Evolutionary conservation across 179 eudicot species (phyloP).

Genomic region (Pouteria campechiana): DNA sequence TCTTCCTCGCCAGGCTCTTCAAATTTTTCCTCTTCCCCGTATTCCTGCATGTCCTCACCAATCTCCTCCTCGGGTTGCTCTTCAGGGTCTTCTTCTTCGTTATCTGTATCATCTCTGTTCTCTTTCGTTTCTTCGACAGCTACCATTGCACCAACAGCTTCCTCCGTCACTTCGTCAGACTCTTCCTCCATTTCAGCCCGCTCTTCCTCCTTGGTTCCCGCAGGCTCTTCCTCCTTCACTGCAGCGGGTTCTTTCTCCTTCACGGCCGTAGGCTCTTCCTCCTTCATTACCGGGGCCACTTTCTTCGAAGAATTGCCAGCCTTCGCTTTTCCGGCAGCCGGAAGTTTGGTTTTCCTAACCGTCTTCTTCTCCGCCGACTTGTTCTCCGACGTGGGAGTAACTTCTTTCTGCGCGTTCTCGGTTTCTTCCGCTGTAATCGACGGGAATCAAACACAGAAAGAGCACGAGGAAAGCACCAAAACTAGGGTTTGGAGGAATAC

Average conservation of each 20-base stretch:
- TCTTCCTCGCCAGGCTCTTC: conserved; percentile 52
- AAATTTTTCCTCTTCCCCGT: conserved; percentile 34
- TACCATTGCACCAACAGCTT: conserved; percentile 10
- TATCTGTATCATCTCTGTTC: conserved; percentile 5
- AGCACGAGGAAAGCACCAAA: background rate
- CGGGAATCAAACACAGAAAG: background rate
- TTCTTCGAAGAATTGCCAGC: conserved; percentile 13
- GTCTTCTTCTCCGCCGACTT: conserved; percentile 29
- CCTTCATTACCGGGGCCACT: conserved; percentile 11
- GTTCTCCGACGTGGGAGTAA: conserved; percentile 21
- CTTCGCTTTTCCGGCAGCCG: conserved; percentile 34
- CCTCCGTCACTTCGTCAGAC: conserved; percentile 11
- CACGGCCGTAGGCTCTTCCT: conserved; percentile 7
- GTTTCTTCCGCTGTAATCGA: conserved; percentile 20
- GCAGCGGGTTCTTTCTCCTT: conserved; percentile 10
- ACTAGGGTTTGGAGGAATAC: background rate
- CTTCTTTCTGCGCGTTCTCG: conserved; percentile 17
- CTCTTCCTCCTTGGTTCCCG: conserved; percentile 9
- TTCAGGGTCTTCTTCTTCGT: conserved; percentile 19
- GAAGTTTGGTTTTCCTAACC: conserved; percentile 26
- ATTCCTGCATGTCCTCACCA: conserved; percentile 28
- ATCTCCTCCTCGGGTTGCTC: too few relatives aligned
- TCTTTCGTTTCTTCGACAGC: too few relatives aligned
- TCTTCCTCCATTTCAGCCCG: conserved; percentile 20
- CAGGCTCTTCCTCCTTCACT: conserved; percentile 12